phyloP scores from a whole-genome alignment of 768 basidiomycete species.

The Leucogyrophana mollusca region DNA sequence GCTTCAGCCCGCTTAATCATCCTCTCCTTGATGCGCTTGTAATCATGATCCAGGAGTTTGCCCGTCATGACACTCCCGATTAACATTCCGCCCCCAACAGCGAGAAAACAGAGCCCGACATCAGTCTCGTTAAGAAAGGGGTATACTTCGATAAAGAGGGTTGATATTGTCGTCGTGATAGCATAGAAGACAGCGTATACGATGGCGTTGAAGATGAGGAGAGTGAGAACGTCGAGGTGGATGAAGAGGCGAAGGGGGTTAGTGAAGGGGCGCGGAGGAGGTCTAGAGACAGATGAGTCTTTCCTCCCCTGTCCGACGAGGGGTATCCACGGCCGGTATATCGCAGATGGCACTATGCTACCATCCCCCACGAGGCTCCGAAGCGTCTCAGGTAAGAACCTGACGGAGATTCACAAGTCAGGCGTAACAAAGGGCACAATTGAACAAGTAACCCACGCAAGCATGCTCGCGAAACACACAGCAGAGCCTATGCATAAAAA shows the following conservation, averaged over 20 bases:
- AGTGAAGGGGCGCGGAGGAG: constrained; percentile 17
- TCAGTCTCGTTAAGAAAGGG: constrained; percentile 40
- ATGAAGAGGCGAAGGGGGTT: constrained; percentile 33
- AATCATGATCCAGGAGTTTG: constrained; percentile 61
- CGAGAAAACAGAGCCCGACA: constrained; percentile 73
- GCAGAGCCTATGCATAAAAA: constrained; percentile 52
- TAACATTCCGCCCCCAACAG: constrained; percentile 66
- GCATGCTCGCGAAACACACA: constrained; percentile 43
- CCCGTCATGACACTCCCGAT: constrained; percentile 57
- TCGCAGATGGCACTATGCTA: constrained; percentile 4
- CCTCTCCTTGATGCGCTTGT: constrained; percentile 32
- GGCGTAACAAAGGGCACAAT: constrained; percentile 12
- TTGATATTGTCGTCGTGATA: constrained; percentile 40
- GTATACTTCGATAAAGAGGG: constrained; percentile 48
- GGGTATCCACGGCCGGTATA: constrained; percentile 10
- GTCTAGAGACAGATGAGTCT: neutral
- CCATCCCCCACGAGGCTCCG: constrained; percentile 16
- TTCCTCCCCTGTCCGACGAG: constrained; percentile 7
- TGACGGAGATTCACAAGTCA: constrained; percentile 10
- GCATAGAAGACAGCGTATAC: constrained; percentile 48
- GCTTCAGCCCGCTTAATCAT: constrained; percentile 5
- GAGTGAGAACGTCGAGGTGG: constrained; percentile 30
- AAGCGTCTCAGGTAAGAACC: constrained; percentile 11
- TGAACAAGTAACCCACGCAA: constrained; percentile 36
- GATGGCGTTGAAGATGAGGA: constrained; percentile 51